phyloP scores from a whole-genome alignment of 2,329 filamentous ascomycete species.

The Paradendryphiella salina region DNA sequence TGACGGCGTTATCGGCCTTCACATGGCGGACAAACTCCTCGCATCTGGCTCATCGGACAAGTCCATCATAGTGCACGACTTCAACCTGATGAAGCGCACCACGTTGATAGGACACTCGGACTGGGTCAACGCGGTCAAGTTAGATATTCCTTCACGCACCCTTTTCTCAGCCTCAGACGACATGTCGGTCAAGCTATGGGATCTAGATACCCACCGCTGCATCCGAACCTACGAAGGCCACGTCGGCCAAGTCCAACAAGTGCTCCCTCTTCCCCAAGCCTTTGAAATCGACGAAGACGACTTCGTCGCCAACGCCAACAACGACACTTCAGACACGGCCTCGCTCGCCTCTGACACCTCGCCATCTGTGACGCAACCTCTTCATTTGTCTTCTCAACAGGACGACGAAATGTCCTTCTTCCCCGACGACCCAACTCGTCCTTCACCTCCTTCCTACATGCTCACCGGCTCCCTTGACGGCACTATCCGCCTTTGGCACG shows the following conservation, averaged over 20 bases:
- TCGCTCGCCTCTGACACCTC: constrained; percentile 36
- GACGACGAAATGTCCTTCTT: constrained; percentile 55
- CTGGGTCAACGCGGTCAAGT: constrained; percentile 94
- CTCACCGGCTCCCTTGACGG: constrained; percentile 89
- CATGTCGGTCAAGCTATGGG: constrained; percentile 88
- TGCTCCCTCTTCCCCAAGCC: constrained; percentile 79
- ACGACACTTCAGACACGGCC: constrained; percentile 51
- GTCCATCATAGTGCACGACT: constrained; percentile 91
- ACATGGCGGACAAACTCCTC: constrained; percentile 82
- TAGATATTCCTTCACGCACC: constrained; percentile 80
- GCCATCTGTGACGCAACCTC: constrained; percentile 10
- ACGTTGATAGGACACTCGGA: constrained; percentile 82
- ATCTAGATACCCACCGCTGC: constrained; percentile 79
- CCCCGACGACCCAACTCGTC: constrained; percentile 63
- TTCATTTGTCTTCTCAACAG: constrained; percentile 10
- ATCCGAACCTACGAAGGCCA: constrained; percentile 82
- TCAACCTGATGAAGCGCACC: constrained; percentile 79
- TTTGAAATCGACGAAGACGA: constrained; percentile 83
- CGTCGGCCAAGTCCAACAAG: constrained; percentile 92
- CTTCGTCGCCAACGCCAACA: constrained; percentile 59
- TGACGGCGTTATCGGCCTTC: constrained; percentile 81
- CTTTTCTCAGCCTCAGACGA: constrained; percentile 94
- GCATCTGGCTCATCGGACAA: constrained; percentile 89
- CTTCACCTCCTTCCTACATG: constrained; percentile 85
- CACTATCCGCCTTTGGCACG: constrained; percentile 92